These are phyloP conservation scores for Cenchrus fungigraminus DNA, from an alignment of 176 grass and related monocot genomes.

Conservation along the genomic window DNA sequence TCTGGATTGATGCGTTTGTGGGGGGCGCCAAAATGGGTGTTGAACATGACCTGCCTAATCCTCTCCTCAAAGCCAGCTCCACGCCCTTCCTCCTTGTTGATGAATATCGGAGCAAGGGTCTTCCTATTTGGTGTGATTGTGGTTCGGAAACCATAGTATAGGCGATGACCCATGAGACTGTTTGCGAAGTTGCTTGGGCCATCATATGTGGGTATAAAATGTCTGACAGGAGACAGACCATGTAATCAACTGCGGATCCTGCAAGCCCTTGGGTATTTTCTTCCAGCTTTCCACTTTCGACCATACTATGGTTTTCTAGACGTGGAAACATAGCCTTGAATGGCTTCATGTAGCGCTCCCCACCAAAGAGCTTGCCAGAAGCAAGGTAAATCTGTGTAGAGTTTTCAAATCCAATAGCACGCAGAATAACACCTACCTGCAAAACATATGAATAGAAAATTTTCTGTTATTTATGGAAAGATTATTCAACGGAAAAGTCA, in stretches of 20 bases:
- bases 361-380: slow-evolving; percentile 78
- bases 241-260: slow-evolving; percentile 88
- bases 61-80: slow-evolving; percentile 66
- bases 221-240: slow-evolving; percentile 93
- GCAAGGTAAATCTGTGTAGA: slow-evolving; percentile 85
- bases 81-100: slow-evolving; percentile 72
- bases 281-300: slow-evolving; percentile 69
- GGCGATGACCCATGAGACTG: slow-evolving; percentile 90
- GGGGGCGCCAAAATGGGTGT: slow-evolving; percentile 66
- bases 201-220: slow-evolving; percentile 89
- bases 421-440: slow-evolving; percentile 79
- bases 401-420: slow-evolving; percentile 75
- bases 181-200: slow-evolving; percentile 96
- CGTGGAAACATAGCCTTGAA: slow-evolving; percentile 75
- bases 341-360: slow-evolving; percentile 82
- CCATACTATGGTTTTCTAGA: slow-evolving; percentile 66
- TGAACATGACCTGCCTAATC: slow-evolving; percentile 71
- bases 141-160: slow-evolving; percentile 85
- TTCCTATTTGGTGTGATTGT: slow-evolving; percentile 83
- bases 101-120: slow-evolving; percentile 76
- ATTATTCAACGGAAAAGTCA: background rate
- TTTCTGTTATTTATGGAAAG: background rate
- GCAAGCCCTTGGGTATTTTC: slow-evolving; percentile 66
- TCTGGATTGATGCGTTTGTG: slow-evolving; percentile 71
- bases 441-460: slow-evolving; percentile 18